Evolutionary conservation across 352 stramenopile genomes (phyloP).

Genomic region (Pythium rishiriense): DNA sequence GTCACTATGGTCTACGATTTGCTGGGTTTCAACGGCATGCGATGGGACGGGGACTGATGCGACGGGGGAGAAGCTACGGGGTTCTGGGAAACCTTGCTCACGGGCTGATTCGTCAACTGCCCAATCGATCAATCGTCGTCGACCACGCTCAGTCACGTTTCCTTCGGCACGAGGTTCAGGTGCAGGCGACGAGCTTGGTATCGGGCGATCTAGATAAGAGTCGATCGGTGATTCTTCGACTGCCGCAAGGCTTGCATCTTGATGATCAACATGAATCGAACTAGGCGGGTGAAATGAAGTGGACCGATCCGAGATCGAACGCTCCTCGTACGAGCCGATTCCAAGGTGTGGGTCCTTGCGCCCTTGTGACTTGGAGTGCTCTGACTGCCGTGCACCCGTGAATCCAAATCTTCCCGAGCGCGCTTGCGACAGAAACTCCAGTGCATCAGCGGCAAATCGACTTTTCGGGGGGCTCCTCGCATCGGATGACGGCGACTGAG

Average conservation of each 20-base stretch:
- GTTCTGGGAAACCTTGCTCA: neutral
- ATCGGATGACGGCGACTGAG: neutral
- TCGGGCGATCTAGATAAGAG: conserved; percentile 41
- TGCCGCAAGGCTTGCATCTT: no score
- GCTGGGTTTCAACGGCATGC: neutral
- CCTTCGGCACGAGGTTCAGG: conserved; percentile 30
- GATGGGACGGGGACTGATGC: conserved; percentile 12
- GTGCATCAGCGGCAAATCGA: neutral
- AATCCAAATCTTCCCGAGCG: neutral
- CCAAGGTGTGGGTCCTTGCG: no score
- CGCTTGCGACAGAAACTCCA: conserved; percentile 22
- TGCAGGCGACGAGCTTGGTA: conserved; percentile 32
- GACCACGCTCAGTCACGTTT: conserved; percentile 38
- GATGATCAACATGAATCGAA: neutral
- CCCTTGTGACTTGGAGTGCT: neutral
- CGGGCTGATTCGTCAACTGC: neutral
- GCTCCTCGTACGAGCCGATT: neutral
- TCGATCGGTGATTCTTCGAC: conserved; percentile 11
- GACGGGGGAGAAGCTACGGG: neutral
- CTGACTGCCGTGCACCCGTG: neutral
- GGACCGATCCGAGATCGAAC: neutral
- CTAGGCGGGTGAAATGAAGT: neutral
- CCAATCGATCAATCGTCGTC: neutral
- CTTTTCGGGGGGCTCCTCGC: conserved; percentile 13
- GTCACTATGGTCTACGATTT: neutral